These are phyloP conservation scores for Lecanicillium sp. DNA, from an alignment of 2,329 filamentous ascomycete genomes.

Conservation along the genomic window DNA sequence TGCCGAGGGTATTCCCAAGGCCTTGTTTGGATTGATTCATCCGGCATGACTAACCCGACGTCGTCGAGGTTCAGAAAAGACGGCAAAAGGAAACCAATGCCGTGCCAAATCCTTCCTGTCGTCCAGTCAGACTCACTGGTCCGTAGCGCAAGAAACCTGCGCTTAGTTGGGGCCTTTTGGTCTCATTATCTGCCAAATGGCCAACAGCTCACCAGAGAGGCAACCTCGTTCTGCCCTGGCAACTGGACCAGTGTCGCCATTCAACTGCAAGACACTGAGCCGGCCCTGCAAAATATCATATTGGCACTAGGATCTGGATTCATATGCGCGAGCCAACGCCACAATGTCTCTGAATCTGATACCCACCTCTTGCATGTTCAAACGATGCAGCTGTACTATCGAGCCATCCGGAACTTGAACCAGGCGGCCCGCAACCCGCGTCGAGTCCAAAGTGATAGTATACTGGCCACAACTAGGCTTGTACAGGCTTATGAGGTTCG, in stretches of 20 bases:
- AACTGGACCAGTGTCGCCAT: neutral
- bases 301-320: slow-evolving; percentile 1
- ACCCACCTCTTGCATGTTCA: neutral
- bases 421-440: neutral
- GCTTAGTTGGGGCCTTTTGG: neutral
- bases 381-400: neutral
- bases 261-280: neutral
- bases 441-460: neutral
- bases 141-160: neutral
- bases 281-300: neutral
- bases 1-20: neutral
- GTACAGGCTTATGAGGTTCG: slow-evolving; percentile 1
- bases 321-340: neutral
- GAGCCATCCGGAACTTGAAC: neutral
- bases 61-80: neutral
- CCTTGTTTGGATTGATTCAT: neutral
- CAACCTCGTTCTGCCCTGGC: neutral
- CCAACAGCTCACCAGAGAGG: neutral
- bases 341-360: neutral
- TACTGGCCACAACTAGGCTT: neutral
- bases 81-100: neutral
- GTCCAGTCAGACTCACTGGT: neutral
- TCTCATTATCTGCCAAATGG: neutral
- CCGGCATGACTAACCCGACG: neutral
- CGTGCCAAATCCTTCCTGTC: neutral